A percentile compares a stretch with the other conserved stretches of the same genome.
Evolutionary conservation across 345 rosid species (phyloP).

Genomic region (Eucalyptus shirleyi): DNA sequence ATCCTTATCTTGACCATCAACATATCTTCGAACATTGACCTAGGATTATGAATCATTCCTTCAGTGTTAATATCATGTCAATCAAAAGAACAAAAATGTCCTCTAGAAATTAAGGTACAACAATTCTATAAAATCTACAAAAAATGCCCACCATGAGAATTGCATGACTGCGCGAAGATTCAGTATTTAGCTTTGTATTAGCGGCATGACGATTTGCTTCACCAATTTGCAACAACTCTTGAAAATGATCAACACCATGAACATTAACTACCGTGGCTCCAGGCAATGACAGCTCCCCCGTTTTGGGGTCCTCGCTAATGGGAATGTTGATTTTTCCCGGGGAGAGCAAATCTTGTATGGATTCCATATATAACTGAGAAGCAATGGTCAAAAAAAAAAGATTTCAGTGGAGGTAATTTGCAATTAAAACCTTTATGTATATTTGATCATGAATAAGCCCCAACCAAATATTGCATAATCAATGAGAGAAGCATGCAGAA

Average conservation of each 20-base stretch:
- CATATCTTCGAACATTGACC: constrained; percentile 59
- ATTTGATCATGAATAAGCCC: not conserved
- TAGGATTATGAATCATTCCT: not conserved
- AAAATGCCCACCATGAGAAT: constrained; percentile 57
- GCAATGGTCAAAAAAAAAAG: not conserved
- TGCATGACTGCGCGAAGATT: constrained; percentile 98
- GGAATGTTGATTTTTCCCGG: constrained; percentile 68
- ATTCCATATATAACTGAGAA: constrained; percentile 82
- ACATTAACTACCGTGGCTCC: constrained; percentile 52
- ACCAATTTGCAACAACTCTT: constrained; percentile 69
- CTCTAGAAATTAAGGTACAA: not conserved
- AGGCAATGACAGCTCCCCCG: constrained; percentile 76
- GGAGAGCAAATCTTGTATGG: constrained; percentile 85
- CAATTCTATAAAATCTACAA: not conserved
- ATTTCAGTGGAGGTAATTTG: not conserved
- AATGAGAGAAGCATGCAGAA: not conserved
- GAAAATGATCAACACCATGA: constrained; percentile 56
- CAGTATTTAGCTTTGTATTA: constrained; percentile 83
- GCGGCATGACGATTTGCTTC: constrained; percentile 86
- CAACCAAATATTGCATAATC: not conserved
- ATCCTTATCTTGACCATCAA: constrained; percentile 27
- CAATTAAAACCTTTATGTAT: not conserved
- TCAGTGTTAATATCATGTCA: not conserved
- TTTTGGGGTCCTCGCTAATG: constrained; percentile 68
- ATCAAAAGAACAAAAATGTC: not conserved